Evolutionary conservation across 2,329 filamentous ascomycete genomes (phyloP).

Genomic region (Cladosporium oxysporum): DNA sequence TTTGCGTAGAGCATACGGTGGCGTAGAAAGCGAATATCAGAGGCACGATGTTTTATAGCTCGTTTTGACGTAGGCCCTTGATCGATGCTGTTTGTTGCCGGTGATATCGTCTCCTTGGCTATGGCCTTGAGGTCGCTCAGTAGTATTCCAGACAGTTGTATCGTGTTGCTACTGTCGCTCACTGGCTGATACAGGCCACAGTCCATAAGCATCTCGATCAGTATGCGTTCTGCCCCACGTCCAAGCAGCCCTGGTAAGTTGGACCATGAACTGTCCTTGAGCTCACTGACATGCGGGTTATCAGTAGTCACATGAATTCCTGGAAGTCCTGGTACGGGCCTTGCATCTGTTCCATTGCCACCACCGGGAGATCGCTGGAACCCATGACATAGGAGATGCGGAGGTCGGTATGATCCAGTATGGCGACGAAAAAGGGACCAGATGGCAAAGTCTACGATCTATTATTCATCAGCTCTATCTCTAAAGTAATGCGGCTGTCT

Average conservation of each 20-base stretch:
- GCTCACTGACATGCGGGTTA: slow-evolving; percentile 68
- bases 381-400: slow-evolving; percentile 82
- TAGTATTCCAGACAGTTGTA: slow-evolving; percentile 75
- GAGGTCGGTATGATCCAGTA: slow-evolving; percentile 54
- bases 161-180: slow-evolving; percentile 63
- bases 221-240: slow-evolving; percentile 70
- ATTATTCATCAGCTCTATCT: slow-evolving; percentile 26
- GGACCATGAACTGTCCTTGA: slow-evolving; percentile 75
- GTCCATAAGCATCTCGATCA: slow-evolving; percentile 75
- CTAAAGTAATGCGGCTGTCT: slow-evolving; percentile 8
- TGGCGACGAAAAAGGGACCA: slow-evolving; percentile 72
- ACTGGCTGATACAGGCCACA: slow-evolving; percentile 73
- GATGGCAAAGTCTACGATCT: slow-evolving; percentile 59
- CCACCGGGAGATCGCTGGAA: slow-evolving; percentile 58
- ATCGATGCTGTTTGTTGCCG: not conserved
- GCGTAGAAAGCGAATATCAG: slow-evolving; percentile 69
- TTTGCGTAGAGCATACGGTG: slow-evolving; percentile 85
- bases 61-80: too few species aligned
- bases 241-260: slow-evolving; percentile 74
- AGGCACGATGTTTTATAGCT: slow-evolving; percentile 20
- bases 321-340: slow-evolving; percentile 56
- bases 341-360: slow-evolving; percentile 34
- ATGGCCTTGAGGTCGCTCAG: slow-evolving; percentile 48
- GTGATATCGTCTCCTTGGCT: not conserved
- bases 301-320: slow-evolving; percentile 65